These are phyloP conservation scores for Fomitopsis palustris DNA, from an alignment of 1,284 basidiomycete species.

Conservation along the genomic window DNA sequence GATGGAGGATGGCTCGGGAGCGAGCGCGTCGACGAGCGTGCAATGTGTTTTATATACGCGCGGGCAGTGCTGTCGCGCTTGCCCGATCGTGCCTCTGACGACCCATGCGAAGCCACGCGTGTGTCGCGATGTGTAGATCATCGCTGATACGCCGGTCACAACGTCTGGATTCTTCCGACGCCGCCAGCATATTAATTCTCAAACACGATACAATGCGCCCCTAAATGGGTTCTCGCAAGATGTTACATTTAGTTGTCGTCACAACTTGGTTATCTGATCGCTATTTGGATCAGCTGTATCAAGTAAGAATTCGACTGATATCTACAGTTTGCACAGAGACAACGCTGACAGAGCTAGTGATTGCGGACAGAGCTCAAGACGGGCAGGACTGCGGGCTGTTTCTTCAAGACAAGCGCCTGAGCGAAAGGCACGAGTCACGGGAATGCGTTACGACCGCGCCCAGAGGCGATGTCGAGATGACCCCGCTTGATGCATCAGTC, in stretches of 20 bases:
- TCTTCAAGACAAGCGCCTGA: neutral
- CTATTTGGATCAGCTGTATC: too few species aligned
- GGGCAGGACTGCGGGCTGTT: too few species aligned
- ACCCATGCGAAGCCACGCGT: neutral
- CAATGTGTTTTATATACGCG: neutral
- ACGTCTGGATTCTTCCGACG: neutral
- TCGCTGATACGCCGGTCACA: neutral
- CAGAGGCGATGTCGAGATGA: neutral
- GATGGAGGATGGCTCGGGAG: conserved; percentile 1
- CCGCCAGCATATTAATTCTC: neutral
- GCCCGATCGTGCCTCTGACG: neutral
- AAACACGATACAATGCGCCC: neutral
- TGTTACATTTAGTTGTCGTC: too few species aligned
- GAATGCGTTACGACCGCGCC: neutral
- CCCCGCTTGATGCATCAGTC: neutral
- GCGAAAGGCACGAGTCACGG: neutral
- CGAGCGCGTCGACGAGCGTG: neutral
- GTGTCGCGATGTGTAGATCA: neutral
- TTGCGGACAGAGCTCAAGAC: too few species aligned
- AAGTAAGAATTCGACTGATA: too few species aligned
- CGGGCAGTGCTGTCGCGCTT: neutral
- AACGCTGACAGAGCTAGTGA: too few species aligned
- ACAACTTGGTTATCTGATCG: too few species aligned
- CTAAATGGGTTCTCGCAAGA: too few species aligned
- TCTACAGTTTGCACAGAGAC: too few species aligned